A percentile compares a stretch with the other conserved stretches of the same genome.
phyloP scores from a whole-genome alignment of 306 rosid genomes.

The Canavalia gladiata region DNA sequence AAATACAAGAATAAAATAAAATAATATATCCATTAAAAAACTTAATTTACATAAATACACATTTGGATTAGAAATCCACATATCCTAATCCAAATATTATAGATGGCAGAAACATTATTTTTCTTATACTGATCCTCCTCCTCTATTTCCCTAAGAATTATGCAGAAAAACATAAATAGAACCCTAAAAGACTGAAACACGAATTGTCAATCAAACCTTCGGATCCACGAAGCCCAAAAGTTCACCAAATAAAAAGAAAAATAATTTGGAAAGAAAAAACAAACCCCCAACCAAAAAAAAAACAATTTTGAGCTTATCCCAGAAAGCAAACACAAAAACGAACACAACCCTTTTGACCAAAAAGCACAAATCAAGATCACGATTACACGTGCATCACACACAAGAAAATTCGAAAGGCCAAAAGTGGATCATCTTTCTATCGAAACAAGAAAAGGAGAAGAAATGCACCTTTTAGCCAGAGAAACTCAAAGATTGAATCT shows the following conservation, averaged over 20 bases:
- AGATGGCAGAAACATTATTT: not conserved
- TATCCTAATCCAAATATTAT: not conserved
- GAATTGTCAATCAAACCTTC: not conserved
- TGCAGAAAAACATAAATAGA: not conserved
- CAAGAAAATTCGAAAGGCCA: not conserved
- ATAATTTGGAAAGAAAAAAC: not conserved
- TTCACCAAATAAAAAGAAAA: not conserved
- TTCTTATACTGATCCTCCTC: not conserved
- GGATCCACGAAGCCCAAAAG: conserved; percentile 31
- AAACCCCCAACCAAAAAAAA: not conserved
- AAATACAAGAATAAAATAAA: conserved; percentile 10
- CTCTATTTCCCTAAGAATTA: not conserved
- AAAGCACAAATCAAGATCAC: conserved; percentile 1
- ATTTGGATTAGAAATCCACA: conserved; percentile 11
- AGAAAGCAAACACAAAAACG: conserved; percentile 30
- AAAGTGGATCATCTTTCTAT: conserved; percentile 2
- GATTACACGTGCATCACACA: not conserved
- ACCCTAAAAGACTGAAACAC: conserved; percentile 11
- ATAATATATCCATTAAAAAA: not conserved
- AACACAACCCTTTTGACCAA: not conserved
- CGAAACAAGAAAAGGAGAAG: not conserved
- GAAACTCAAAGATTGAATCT: conserved; percentile 1
- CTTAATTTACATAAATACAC: not conserved
- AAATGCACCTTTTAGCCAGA: conserved; percentile 31
- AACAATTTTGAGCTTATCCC: conserved; percentile 38